Evolutionary conservation across 345 rosid species (phyloP).

Genomic region (Gossypium ekmanianum): DNA sequence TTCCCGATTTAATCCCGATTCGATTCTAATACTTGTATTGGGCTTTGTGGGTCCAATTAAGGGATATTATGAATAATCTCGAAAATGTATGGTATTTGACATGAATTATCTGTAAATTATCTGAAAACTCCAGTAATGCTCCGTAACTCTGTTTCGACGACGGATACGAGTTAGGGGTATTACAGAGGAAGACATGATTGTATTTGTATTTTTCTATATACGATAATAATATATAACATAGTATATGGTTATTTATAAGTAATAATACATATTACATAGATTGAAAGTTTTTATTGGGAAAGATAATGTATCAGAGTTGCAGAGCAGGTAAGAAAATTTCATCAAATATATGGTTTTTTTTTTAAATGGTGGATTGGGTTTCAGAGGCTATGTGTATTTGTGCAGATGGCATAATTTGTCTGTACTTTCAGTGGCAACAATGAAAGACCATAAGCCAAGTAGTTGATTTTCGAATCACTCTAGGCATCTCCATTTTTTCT

Average conservation of each 20-base stretch:
- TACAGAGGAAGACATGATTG: background rate
- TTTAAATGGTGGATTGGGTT: too few species aligned
- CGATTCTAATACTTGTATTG: too few species aligned
- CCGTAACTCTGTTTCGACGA: too few species aligned
- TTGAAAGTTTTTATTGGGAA: background rate
- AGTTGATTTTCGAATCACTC: background rate
- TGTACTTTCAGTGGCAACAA: background rate
- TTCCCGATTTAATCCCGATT: too few species aligned
- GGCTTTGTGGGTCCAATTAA: too few species aligned
- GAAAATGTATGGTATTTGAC: too few species aligned
- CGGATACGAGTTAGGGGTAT: too few species aligned
- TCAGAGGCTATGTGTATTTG: background rate
- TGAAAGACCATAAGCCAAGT: background rate
- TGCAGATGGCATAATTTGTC: background rate
- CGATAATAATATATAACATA: background rate
- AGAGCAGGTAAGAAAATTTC: background rate
- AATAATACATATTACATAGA: background rate
- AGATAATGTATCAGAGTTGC: background rate
- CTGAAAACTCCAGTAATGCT: too few species aligned
- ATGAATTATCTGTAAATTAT: too few species aligned
- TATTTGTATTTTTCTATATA: background rate
- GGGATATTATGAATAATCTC: too few species aligned
- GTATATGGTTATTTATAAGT: background rate
- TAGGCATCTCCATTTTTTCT: too few species aligned
- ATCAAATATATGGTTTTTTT: background rate